Percentiles rank a stretch among this genome's conserved stretches.
Evolutionary conservation across 257 asterid genomes (phyloP).

Genomic region (Solanum commersonii): DNA sequence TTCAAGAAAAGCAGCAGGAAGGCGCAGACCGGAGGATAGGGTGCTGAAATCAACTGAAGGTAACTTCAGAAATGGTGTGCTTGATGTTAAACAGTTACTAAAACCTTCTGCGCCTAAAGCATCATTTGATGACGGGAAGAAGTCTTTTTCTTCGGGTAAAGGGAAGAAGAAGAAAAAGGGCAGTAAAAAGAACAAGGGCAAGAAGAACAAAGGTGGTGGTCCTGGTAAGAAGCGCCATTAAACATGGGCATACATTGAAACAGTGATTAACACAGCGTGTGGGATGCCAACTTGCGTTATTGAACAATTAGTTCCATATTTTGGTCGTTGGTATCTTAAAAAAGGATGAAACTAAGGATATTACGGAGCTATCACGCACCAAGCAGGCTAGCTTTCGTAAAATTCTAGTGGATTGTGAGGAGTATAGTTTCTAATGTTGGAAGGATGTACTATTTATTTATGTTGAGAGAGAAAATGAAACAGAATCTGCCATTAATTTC

Average conservation of each 20-base stretch:
- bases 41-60: slow-evolving; percentile 64
- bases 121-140: slow-evolving; percentile 6
- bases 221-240: slow-evolving; percentile 42
- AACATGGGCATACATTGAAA: neutral
- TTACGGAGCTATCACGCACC: neutral
- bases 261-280: neutral
- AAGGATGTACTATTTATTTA: neutral
- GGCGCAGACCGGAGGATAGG: slow-evolving; percentile 56
- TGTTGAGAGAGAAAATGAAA: neutral
- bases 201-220: slow-evolving; percentile 43
- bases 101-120: slow-evolving; percentile 38
- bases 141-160: slow-evolving; percentile 9
- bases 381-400: neutral
- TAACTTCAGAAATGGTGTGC: slow-evolving; percentile 71
- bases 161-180: slow-evolving; percentile 52
- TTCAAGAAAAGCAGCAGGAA: slow-evolving; percentile 25
- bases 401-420: neutral
- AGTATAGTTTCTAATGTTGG: neutral
- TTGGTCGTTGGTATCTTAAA: neutral
- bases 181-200: slow-evolving; percentile 42
- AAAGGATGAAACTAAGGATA: neutral
- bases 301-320: neutral
- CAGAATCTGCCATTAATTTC: neutral
- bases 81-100: slow-evolving; percentile 60
- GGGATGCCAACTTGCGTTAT: neutral